These are phyloP conservation scores for Digitaria exilis DNA, from an alignment of 202 grass and related monocot species.

Conservation along the genomic window DNA sequence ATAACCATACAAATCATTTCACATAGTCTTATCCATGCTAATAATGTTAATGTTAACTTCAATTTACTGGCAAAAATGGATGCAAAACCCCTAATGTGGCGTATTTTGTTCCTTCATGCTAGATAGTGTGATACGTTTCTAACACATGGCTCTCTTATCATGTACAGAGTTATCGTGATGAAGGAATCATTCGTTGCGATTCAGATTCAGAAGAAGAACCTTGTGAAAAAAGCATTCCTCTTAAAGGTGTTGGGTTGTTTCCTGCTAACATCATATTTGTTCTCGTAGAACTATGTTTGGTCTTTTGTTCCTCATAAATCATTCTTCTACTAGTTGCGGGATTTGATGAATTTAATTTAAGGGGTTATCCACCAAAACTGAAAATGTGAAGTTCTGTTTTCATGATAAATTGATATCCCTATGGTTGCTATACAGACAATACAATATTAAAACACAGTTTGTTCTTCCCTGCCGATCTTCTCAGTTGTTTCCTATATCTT, in stretches of 20 bases:
- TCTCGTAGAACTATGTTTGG: not conserved
- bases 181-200: conserved; percentile 49
- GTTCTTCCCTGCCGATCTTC: not conserved
- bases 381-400: conserved; percentile 28
- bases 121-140: not conserved
- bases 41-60: conserved; percentile 9
- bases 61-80: not conserved
- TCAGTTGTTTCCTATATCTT: conserved; percentile 7
- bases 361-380: conserved; percentile 21
- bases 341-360: conserved; percentile 15
- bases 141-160: conserved; percentile 28
- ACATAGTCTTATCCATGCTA: conserved; percentile 1
- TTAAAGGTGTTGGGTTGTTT: conserved; percentile 37
- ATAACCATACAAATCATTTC: not conserved
- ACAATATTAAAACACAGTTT: not conserved
- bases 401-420: conserved; percentile 3
- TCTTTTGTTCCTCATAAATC: not conserved
- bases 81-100: not conserved
- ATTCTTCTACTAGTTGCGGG: not conserved
- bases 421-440: conserved; percentile 16
- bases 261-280: conserved; percentile 5
- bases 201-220: conserved; percentile 68
- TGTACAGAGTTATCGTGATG: conserved; percentile 43
- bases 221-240: conserved; percentile 29
- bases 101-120: not conserved